Evolutionary conservation across 83 land plant species (phyloP).

Genomic region (Picea abies): DNA sequence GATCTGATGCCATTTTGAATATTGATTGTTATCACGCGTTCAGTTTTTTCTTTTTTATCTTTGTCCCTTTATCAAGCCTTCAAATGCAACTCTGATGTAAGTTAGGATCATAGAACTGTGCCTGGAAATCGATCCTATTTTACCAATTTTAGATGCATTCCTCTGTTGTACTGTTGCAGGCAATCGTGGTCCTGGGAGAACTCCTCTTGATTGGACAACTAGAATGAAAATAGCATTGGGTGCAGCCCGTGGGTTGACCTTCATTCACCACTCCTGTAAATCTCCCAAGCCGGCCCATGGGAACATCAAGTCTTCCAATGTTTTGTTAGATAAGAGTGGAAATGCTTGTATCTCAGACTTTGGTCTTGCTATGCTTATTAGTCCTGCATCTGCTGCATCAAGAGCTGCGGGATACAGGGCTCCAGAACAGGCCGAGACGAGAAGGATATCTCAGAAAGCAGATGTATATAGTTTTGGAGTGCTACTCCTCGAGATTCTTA

Average conservation of each 20-base stretch:
- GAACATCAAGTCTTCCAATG: constrained; percentile 90
- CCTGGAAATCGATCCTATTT: neutral
- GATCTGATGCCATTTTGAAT: no score
- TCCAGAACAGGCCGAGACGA: constrained; percentile 68
- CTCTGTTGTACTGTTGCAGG: constrained; percentile 38
- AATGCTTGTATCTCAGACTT: constrained; percentile 73
- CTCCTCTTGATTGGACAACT: constrained; percentile 88
- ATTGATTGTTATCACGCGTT: no score
- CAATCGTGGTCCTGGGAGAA: constrained; percentile 87
- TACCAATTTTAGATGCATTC: neutral
- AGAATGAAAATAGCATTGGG: constrained; percentile 75
- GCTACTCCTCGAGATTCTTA: constrained; percentile 68
- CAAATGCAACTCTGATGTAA: neutral
- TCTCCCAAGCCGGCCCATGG: constrained; percentile 74
- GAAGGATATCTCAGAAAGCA: constrained; percentile 36
- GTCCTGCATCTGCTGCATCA: constrained; percentile 37
- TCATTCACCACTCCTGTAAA: constrained; percentile 59
- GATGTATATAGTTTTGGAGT: constrained; percentile 87
- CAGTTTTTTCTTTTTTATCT: no score
- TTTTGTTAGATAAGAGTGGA: constrained; percentile 71
- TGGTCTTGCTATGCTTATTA: constrained; percentile 60
- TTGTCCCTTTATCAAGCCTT: neutral
- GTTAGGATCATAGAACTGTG: neutral
- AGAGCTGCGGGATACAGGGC: constrained; percentile 33
- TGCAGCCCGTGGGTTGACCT: constrained; percentile 78